Base-by-base conservation (phyloP, 1,284 basidiomycete species). In the Cryptococcus deneoformans region DNA sequence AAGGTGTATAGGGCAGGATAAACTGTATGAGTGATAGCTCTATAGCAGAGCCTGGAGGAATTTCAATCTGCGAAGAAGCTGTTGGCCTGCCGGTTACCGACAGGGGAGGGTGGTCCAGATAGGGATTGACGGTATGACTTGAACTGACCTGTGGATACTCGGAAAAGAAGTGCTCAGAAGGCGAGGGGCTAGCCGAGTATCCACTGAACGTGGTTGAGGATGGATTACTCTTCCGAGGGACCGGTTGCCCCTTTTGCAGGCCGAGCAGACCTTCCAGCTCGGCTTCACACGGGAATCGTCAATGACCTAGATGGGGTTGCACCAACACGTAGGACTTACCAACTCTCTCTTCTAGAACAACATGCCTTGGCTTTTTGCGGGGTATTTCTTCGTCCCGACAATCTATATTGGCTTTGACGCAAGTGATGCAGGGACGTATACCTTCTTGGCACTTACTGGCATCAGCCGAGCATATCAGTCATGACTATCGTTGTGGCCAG, bases 391-490 rank as follows among this genome's bases (percentile, higher is more conserved):
- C 66, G 45, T 69, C 67, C 10, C 60, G 53, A 54, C 69, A 71
- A 0, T 69, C 68, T 2, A 59, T 49, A 7, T 55, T 53, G 9
- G 60, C 60, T 45, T 68, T 68, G 8, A 46, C 43, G 45, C 69
- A 71, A 11, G 54, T 67, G 38, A 46, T 55, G 42, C 69, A 71
- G 6, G 68, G 69, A 5, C 49, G 10, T 45, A 46, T 55, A 11
- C 65, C 66, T 11, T 68, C 69, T 0, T 65, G 61, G 44, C 69
- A 71, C 65, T 69, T 69, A 11, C 69, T 71, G 46, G 20, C 20
- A 20, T 20, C 20, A 20, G 20, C 20, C 20, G 20, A 43, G 14
- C 9, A 8, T 6, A 8, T 39, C n/a, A 57, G 47, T 40, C 16
- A 6, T 20, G 20, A 29, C 16, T 38, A 54, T 34, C 50, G 51